Conservation (phyloP, 306 rosid species). For the Sphenostylis stenocarpa region DNA sequence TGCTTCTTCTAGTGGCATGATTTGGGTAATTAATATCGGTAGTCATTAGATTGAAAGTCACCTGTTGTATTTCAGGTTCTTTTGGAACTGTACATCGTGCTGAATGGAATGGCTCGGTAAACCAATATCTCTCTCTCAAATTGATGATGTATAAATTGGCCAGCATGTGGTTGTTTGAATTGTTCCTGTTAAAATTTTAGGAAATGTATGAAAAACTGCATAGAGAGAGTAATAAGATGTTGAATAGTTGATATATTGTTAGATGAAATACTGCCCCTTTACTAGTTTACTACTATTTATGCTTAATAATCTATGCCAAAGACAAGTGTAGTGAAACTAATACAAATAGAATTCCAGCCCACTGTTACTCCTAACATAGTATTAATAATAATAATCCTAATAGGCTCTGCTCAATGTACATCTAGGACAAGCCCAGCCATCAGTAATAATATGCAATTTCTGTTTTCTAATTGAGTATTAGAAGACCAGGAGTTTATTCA, state of each 20-base stretch:
- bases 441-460: background rate
- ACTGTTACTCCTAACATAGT: background rate
- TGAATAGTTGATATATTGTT: constrained; percentile 10
- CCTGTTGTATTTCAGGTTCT: constrained; percentile 70
- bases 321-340: background rate
- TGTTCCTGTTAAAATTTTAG: constrained; percentile 25
- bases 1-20: constrained; percentile 31
- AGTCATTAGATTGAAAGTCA: constrained; percentile 21
- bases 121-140: constrained; percentile 28
- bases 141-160: constrained; percentile 15
- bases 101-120: constrained; percentile 99
- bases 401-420: background rate
- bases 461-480: background rate
- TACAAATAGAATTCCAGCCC: background rate
- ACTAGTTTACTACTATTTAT: background rate
- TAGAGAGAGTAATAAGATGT: constrained; percentile 1
- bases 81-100: constrained; percentile 99
- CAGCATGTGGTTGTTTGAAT: constrained; percentile 10
- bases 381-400: background rate
- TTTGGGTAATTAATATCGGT: constrained; percentile 14
- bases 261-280: background rate
- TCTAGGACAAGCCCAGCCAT: background rate
- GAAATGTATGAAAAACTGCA: constrained; percentile 4
- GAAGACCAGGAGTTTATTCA: background rate
- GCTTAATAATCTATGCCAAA: constrained; percentile 4